Evolutionary conservation across 306 rosid genomes (phyloP).

Genomic region (Vigna trinervia): DNA sequence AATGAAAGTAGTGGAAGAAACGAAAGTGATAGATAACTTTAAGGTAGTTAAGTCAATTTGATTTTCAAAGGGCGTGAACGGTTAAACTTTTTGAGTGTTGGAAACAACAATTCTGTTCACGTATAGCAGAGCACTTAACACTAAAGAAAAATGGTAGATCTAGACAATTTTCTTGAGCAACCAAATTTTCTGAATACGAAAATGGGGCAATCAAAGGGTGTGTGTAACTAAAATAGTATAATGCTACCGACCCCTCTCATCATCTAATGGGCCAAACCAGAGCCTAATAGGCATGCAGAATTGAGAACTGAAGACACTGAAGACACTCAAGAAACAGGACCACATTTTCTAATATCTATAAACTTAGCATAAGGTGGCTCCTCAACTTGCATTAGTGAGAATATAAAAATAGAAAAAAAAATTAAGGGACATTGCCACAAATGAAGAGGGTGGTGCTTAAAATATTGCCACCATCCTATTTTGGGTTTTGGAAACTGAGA

Average conservation of each 20-base stretch:
- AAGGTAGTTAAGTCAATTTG: constrained; percentile 15
- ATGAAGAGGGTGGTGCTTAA: constrained; percentile 26
- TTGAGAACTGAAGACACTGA: background rate
- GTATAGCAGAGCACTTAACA: background rate
- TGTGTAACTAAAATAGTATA: background rate
- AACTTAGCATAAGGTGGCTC: constrained; percentile 36
- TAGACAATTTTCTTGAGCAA: constrained; percentile 27
- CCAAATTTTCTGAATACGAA: constrained; percentile 27
- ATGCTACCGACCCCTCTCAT: background rate
- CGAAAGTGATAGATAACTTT: constrained; percentile 33
- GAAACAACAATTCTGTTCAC: constrained; percentile 28
- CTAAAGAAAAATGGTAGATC: background rate
- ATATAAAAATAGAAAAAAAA: constrained; percentile 34
- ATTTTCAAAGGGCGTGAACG: constrained; percentile 32
- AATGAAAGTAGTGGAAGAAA: background rate
- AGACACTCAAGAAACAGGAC: constrained; percentile 14
- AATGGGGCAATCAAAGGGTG: background rate
- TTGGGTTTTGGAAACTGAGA: background rate
- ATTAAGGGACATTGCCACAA: constrained; percentile 35
- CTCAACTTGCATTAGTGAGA: constrained; percentile 37
- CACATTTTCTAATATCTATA: constrained; percentile 41
- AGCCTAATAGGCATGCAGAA: constrained; percentile 39
- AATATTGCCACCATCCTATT: constrained; percentile 43
- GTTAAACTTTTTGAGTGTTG: constrained; percentile 1
- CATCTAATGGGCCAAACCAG: constrained; percentile 34